These are phyloP conservation scores for Entoloma clypeatum DNA, from an alignment of 1,284 basidiomycete species.

Conservation along the genomic window DNA sequence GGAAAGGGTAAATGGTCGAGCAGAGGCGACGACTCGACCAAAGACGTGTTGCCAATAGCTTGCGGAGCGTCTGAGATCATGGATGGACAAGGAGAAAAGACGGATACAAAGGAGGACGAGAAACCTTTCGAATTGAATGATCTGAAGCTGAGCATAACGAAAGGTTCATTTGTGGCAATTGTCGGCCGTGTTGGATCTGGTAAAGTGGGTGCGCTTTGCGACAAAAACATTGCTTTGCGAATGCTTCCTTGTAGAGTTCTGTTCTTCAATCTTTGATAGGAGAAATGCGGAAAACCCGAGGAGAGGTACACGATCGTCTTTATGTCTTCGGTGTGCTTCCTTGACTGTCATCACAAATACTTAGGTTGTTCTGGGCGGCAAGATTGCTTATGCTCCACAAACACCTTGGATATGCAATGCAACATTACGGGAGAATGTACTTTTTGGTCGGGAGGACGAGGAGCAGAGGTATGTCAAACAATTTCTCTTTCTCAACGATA, in stretches of 20 bases:
- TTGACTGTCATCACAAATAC: conserved; percentile 8
- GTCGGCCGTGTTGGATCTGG: conserved; percentile 74
- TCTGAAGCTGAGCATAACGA: conserved; percentile 55
- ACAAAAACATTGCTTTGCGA: neutral
- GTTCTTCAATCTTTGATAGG: conserved; percentile 72
- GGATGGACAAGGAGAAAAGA: conserved; percentile 13
- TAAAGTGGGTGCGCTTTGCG: conserved; percentile 43
- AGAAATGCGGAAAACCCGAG: conserved; percentile 68
- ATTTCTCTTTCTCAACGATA: too few species aligned
- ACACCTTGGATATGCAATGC: conserved; percentile 77
- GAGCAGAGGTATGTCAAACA: too few species aligned
- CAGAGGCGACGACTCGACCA: too few species aligned
- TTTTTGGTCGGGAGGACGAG: conserved; percentile 69
- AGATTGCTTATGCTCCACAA: conserved; percentile 75
- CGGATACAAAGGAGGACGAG: conserved; percentile 35
- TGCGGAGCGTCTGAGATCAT: conserved; percentile 13
- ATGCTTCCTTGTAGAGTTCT: conserved; percentile 42
- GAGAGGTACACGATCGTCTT: conserved; percentile 38
- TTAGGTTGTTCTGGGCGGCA: conserved; percentile 60
- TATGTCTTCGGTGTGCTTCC: neutral
- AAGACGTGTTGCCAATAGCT: conserved; percentile 12
- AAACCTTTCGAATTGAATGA: conserved; percentile 60
- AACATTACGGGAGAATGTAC: conserved; percentile 62
- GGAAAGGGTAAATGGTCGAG: too few species aligned
- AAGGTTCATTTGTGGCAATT: conserved; percentile 65